Percentiles rank a stretch among this genome's conserved stretches.
phyloP scores from a whole-genome alignment of 1,284 basidiomycete species.

The Cryptococcus sp. region DNA sequence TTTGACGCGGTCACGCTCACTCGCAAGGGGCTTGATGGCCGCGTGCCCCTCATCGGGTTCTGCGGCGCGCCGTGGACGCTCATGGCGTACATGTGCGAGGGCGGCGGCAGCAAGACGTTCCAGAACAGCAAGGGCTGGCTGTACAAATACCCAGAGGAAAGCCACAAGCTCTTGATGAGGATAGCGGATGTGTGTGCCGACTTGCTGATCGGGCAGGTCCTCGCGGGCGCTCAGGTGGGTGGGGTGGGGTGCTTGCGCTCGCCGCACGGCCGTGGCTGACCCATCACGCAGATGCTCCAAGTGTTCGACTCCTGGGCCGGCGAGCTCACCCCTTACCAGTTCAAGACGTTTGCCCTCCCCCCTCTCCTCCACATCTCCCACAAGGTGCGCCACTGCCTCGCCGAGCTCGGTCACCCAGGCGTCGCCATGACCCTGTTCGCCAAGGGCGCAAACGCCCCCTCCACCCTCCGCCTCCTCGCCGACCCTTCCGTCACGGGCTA shows the following conservation, averaged over 20 bases:
- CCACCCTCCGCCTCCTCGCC: slow-evolving; percentile 31
- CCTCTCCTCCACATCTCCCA: slow-evolving; percentile 50
- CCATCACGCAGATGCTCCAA: slow-evolving; percentile 68
- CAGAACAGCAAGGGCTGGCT: slow-evolving; percentile 89
- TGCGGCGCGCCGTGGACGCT: slow-evolving; percentile 95
- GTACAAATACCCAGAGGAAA: slow-evolving; percentile 80
- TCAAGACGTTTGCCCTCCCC: slow-evolving; percentile 58
- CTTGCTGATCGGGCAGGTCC: slow-evolving; percentile 82
- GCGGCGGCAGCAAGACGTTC: slow-evolving; percentile 81
- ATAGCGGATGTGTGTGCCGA: slow-evolving; percentile 83
- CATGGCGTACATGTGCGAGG: slow-evolving; percentile 95
- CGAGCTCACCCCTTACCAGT: slow-evolving; percentile 82
- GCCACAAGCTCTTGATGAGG: slow-evolving; percentile 66
- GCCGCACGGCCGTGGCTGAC: neutral
- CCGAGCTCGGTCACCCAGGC: slow-evolving; percentile 56
- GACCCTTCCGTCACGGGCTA: slow-evolving; percentile 61
- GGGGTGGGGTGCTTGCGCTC: neutral
- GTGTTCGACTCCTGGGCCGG: slow-evolving; percentile 94
- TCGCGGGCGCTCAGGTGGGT: slow-evolving; percentile 85
- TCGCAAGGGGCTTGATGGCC: slow-evolving; percentile 69
- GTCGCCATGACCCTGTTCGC: slow-evolving; percentile 87
- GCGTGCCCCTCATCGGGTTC: slow-evolving; percentile 92
- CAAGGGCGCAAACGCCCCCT: slow-evolving; percentile 75
- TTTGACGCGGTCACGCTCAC: slow-evolving; percentile 84
- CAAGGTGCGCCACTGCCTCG: slow-evolving; percentile 62